Evolutionary conservation across 1,284 basidiomycete species (phyloP), one percentile per base, ranked within the genome.

Genomic region (Pterulicium gracile): DNA sequence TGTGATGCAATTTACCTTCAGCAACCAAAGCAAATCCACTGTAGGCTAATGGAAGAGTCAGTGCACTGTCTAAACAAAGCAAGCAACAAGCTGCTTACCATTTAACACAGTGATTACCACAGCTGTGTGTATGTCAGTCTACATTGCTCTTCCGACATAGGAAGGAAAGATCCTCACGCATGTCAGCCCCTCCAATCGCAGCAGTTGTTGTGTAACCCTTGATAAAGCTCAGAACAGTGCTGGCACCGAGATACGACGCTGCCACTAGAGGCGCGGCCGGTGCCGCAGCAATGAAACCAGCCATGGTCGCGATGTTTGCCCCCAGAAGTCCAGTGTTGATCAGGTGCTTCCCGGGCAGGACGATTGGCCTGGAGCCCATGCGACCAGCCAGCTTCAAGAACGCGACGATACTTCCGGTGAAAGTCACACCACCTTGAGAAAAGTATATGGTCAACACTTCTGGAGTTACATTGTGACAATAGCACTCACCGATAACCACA

Each of bases 11-110:
- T 52, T 47, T 44, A 73, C 80, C 88, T 72, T 91, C 88, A 2
- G 88, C 88, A n/a, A 91, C 86, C n/a, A 91, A 75, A 17, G 88
- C 88, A 54, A 91, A 89, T n/a, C 88, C 88, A 46, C 67, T 69
- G 45, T 48, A 43, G 4, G 42, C 42, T 39, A 17, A 7, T 7
- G 7, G 19, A 18, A 39, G 19, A 39, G 36, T 39, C n/a, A 32
- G 36, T 39, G 15, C 36, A 39, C 5, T 39, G 36, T 39, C 5
- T 39, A 7, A n/a, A n/a, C n/a, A n/a, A 7, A 3, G 7, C 13
- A 36, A 35, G 20, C 23, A 35, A 32, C 18, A 23, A 35, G 58
- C 65, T 58, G 88, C 61, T 90, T 91, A 10, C 88, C 87, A 58
- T 91, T 91, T 49, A 91, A 58, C 3, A 91, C 88, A 1, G 88